These are phyloP conservation scores for Chlamydomonas sp. DNA, from an alignment of 139 green algal species.

Conservation along the genomic window DNA sequence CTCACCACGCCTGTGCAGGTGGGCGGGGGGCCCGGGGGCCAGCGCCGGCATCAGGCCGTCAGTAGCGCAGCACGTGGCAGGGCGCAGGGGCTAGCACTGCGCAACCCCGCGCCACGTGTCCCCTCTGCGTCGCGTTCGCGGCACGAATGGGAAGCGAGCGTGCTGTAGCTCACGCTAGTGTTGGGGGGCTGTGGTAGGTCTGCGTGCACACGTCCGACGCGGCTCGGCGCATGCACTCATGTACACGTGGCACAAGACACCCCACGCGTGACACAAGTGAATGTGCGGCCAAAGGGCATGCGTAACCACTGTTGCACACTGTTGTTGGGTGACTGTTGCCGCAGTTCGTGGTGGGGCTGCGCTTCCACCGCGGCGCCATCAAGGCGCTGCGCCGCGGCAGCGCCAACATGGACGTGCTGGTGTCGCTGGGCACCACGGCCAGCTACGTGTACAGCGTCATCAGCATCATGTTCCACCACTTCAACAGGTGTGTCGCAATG, in stretches of 20 bases:
- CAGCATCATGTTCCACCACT: conserved; percentile 82
- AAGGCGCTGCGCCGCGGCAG: conserved; percentile 64
- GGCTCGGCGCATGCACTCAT: no score
- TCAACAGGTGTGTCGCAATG: conserved; percentile 18
- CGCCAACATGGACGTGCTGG: conserved; percentile 99
- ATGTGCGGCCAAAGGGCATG: background rate
- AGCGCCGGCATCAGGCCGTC: background rate
- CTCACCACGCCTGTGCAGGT: conserved; percentile 85
- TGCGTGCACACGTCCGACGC: no score
- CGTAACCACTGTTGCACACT: background rate
- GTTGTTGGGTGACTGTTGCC: background rate
- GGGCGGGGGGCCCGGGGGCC: background rate
- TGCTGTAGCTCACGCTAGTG: no score
- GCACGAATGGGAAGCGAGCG: no score
- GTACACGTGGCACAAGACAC: no score
- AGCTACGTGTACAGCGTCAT: conserved; percentile 93
- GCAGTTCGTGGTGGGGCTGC: conserved; percentile 90
- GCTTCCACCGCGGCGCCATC: conserved; percentile 92
- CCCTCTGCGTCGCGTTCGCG: no score
- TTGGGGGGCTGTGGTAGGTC: no score
- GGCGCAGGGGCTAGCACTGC: no score
- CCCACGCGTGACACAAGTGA: no score
- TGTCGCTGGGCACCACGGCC: conserved; percentile 94
- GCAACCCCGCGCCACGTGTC: no score
- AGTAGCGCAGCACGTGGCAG: background rate